phyloP scores from a whole-genome alignment of 176 grass and related monocot species.

The Microstegium vimineum region DNA sequence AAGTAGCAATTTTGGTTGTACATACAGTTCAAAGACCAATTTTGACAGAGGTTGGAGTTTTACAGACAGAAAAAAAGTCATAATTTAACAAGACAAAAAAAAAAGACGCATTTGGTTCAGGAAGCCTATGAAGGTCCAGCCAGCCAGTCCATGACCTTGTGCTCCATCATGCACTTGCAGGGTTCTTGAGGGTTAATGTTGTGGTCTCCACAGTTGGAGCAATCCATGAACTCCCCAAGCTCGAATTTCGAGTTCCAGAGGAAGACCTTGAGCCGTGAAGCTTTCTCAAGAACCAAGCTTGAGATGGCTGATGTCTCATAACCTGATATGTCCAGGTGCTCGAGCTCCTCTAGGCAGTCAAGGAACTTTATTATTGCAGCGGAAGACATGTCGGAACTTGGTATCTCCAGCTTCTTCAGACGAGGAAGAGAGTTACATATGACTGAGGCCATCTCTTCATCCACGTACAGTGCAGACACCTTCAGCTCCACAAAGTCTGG shows the following conservation, averaged over 20 bases:
- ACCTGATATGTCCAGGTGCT: constrained; percentile 69
- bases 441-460: constrained; percentile 51
- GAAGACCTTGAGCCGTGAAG: constrained; percentile 52
- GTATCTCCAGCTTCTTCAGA: constrained; percentile 65
- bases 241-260: constrained; percentile 64
- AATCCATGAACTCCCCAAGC: constrained; percentile 58
- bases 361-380: constrained; percentile 51
- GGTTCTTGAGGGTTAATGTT: constrained; percentile 19
- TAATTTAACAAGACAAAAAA: neutral
- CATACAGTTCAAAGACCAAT: neutral
- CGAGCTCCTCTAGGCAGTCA: constrained; percentile 51
- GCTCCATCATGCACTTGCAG: constrained; percentile 50
- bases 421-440: constrained; percentile 51
- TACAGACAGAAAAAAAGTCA: neutral
- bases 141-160: constrained; percentile 60
- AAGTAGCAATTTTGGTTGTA: neutral
- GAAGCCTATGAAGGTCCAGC: constrained; percentile 28
- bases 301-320: constrained; percentile 54
- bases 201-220: constrained; percentile 42
- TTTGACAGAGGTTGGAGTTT: neutral
- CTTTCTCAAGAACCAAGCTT: constrained; percentile 39
- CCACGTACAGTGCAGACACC: constrained; percentile 44
- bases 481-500: constrained; percentile 40
- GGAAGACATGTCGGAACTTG: constrained; percentile 34
- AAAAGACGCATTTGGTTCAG: neutral